phyloP scores from a whole-genome alignment of 768 basidiomycete genomes.

The Agrocybe pediades region DNA sequence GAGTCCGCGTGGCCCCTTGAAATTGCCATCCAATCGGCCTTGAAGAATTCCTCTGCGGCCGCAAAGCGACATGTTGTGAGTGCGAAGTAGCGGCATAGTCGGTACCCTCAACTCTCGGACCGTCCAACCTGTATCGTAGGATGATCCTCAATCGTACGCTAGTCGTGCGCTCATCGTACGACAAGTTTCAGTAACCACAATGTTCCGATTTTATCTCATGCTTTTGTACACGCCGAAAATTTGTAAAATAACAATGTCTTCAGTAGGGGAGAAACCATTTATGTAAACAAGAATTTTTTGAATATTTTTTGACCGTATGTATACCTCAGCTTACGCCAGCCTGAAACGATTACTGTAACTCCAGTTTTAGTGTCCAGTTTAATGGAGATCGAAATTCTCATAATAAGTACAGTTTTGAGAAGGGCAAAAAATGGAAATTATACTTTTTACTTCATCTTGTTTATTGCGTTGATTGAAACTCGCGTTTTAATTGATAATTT shows the following conservation, averaged over 20 bases:
- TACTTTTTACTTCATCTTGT: too few species aligned
- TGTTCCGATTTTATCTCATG: background rate
- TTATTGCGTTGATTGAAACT: background rate
- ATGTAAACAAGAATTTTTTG: background rate
- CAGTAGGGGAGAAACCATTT: background rate
- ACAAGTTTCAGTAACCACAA: background rate
- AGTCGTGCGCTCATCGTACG: background rate
- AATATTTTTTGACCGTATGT: background rate
- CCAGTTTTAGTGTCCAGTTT: too few species aligned
- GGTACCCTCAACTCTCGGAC: background rate
- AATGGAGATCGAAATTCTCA: too few species aligned
- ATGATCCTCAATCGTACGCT: background rate
- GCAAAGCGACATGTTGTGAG: too few species aligned
- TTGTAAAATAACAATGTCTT: background rate
- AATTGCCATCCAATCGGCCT: background rate
- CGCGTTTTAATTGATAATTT: background rate
- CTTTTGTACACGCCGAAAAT: background rate
- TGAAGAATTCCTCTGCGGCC: background rate
- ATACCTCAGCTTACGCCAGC: too few species aligned
- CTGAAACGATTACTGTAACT: too few species aligned
- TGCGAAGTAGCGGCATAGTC: too few species aligned
- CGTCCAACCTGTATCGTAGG: background rate
- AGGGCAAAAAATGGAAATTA: too few species aligned
- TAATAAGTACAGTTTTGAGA: too few species aligned
- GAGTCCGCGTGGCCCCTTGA: background rate